phyloP scores from a whole-genome alignment of 106 monocot genomes.

The Dioscorea dumetorum region DNA sequence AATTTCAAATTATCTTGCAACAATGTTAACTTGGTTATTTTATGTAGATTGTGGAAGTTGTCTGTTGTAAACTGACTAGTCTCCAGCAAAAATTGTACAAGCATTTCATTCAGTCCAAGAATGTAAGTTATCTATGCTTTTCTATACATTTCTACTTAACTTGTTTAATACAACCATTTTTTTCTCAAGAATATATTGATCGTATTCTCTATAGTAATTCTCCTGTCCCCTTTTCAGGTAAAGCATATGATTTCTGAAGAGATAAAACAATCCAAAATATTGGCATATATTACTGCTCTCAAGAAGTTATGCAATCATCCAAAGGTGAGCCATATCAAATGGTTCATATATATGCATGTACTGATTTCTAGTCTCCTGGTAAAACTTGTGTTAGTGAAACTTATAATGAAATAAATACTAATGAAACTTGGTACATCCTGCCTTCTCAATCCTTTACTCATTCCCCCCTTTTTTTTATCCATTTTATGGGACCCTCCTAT shows the following conservation, averaged over 20 bases:
- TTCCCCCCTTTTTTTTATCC: too few relatives aligned
- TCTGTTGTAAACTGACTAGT: slow-evolving; percentile 90
- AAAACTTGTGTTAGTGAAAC: too few relatives aligned
- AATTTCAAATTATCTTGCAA: too few relatives aligned
- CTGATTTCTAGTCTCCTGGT: too few relatives aligned
- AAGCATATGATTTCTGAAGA: slow-evolving; percentile 69
- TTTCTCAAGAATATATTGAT: not conserved
- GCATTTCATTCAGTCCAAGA: slow-evolving; percentile 95
- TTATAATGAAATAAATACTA: too few relatives aligned
- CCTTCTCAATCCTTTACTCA: too few relatives aligned
- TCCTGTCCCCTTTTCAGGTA: slow-evolving; percentile 34
- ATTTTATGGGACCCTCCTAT: too few relatives aligned
- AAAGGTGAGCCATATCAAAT: slow-evolving; percentile 44
- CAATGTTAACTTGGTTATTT: not conserved
- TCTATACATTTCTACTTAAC: not conserved
- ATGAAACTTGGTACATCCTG: too few relatives aligned
- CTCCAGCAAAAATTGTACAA: slow-evolving; percentile 74
- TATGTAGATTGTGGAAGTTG: slow-evolving; percentile 87
- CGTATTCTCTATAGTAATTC: not conserved
- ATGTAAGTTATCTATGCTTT: slow-evolving; percentile 42
- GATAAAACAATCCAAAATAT: slow-evolving; percentile 71
- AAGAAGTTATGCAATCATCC: slow-evolving; percentile 98
- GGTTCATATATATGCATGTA: too few relatives aligned
- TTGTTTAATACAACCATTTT: not conserved
- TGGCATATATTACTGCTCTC: slow-evolving; percentile 95